Percentiles rank a stretch among this genome's conserved stretches.
Evolutionary conservation across 2,329 filamentous ascomycete species (phyloP).

Genomic region (Scleromitrula shiraiana): DNA sequence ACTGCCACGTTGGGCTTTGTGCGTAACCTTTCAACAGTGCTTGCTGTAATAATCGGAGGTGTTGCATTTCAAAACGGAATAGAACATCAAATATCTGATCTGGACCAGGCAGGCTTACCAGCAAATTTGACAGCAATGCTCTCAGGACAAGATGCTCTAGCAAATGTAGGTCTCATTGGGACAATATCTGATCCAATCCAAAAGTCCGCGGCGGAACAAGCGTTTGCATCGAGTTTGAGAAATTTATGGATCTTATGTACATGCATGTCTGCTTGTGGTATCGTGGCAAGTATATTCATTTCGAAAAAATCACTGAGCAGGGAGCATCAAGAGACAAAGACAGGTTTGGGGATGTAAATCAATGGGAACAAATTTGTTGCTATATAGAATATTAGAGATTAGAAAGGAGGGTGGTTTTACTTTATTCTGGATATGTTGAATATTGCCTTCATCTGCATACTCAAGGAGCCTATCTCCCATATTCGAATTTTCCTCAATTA

Average conservation of each 20-base stretch:
- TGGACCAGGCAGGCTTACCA: slow-evolving; percentile 12
- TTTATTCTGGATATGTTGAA: no score
- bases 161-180: not conserved
- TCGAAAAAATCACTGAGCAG: slow-evolving; percentile 35
- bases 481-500: no score
- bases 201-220: slow-evolving; percentile 11
- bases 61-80: slow-evolving; percentile 36
- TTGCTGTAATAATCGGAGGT: slow-evolving; percentile 38
- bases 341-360: no score
- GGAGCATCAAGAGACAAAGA: slow-evolving; percentile 44
- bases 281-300: slow-evolving; percentile 37
- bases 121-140: slow-evolving; percentile 30
- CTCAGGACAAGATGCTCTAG: not conserved
- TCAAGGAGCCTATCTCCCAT: no score
- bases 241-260: slow-evolving; percentile 25
- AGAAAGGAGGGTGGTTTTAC: no score
- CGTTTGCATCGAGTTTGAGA: slow-evolving; percentile 17
- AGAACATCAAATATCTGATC: slow-evolving; percentile 28
- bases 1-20: slow-evolving; percentile 44
- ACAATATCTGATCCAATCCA: slow-evolving; percentile 5
- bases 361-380: no score
- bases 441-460: no score
- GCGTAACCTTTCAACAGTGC: slow-evolving; percentile 35
- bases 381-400: no score
- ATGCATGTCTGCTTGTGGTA: slow-evolving; percentile 14